Evolutionary conservation across 495 filamentous ascomycete genomes (phyloP), one percentile per base, ranked within the genome.

Genomic region (Staphylotrichum tortipilum): DNA sequence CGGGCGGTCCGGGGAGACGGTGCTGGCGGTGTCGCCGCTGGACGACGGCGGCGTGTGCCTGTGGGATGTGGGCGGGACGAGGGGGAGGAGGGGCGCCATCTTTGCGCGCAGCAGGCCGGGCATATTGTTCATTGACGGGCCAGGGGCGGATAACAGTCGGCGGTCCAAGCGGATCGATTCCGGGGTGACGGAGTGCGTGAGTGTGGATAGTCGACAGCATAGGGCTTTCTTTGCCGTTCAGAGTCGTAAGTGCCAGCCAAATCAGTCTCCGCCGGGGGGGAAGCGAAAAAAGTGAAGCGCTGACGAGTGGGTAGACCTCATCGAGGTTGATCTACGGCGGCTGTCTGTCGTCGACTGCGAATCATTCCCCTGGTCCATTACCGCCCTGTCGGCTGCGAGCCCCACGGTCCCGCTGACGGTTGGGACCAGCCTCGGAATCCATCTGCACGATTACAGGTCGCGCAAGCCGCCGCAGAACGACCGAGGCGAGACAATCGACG

Each of bases 1-100:
- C 10, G 67, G 70, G 11, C 74, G 81, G 14, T 70, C 76, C 30
- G 35, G 42, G 7, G 59, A 69, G 37, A 64, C 67, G 0, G 63
- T 81, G 30, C 75, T 84, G 48, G 82, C 86, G 0, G 76, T 94
- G 4, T 85, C 85, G 14, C 88, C 89, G 3, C 64, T 95, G 17
- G 88, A 89, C 44, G 85, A 95, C 63, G 89, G 89, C 11, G 87
- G 84, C 54, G 74, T 95, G 19, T 88, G 84, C 57, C 68, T 94
- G 15, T 95, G 89, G 89, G 84, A 92, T 64, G 68, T 90, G n/a
- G 80, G 77, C 43, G 76, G 79, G 18, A 76, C 76, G 9, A 74
- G 75, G 43, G 69, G 65, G 2, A 75, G 62, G 43, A 80, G 78
- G 56, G 88, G 88, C 12, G 74, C 71, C 5, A 80, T 94, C 34